Base-by-base conservation (phyloP, 176 grass and related monocot genomes). In the Juncus inflexus region DNA sequence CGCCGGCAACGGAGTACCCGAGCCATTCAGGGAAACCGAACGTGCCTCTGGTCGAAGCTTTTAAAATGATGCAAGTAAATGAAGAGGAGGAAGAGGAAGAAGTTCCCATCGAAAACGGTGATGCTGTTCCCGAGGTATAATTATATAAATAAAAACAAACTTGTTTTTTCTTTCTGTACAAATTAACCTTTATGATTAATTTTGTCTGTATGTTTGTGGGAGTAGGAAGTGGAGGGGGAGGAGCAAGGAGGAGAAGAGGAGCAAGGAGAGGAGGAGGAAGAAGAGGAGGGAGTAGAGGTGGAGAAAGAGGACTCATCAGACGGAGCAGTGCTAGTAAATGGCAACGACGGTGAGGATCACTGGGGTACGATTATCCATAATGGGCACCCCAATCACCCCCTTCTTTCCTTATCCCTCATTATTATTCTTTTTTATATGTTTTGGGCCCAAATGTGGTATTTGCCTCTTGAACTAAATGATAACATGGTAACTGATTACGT, bases 261-360 rank as follows among this genome's bases (percentile, higher is more conserved):
- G 37, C 62, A 70, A 75, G 66, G 69, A 76, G 49, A 60, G 42
- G 81, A 77, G 58, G 83, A 87, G 65, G 69, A 79, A 64, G 78
- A 50, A 9, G 85, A 97, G 57, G 87, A 99, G 82, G 84, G 64
- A 35, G 69, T 81, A 52, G 76, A 87, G 84, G 79, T 78, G 70
- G 91, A 85, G 57, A 74, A 74, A 28, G 78, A 84, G 54, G 85
- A 86, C 60, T 78, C 80, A 42, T 75, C 80, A 55, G 83, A 99
- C 65, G 86, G 74, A 50, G 75, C 72, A 1, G 74, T 77, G 69
- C 78, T 89, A 80, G 80, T 89, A 85, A 91, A 97, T 82, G 92
- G 92, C 70, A 83, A 86, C 69, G 84, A 97, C 62, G 77, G 75
- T 80, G 92, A 97, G 85, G 82, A 97, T 83, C 80, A 90, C 78